Conservation (phyloP, 1,284 basidiomycete species). For the Puccinia novopanici region DNA sequence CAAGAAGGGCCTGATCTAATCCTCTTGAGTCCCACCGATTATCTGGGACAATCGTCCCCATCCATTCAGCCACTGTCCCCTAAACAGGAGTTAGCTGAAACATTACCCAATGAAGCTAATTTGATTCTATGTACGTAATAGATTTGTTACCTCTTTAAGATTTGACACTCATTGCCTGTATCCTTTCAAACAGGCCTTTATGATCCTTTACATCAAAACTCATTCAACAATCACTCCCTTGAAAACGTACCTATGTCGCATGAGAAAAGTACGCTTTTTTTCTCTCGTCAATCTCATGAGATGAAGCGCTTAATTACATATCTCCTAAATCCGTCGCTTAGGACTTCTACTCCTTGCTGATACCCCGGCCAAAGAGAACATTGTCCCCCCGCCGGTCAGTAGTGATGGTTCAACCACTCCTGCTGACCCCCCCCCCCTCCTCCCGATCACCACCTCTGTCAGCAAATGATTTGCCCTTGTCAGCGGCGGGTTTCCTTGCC, state of each 20-base stretch:
- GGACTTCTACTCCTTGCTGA: not conserved
- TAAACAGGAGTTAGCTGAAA: not conserved
- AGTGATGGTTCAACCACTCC: not conserved
- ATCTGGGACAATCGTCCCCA: not conserved
- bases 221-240: not conserved
- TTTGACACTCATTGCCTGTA: not conserved
- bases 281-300: not conserved
- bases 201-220: not conserved
- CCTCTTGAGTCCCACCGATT: not conserved
- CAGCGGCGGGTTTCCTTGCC: not conserved
- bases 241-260: not conserved
- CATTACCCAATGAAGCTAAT: not conserved
- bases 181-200: not conserved
- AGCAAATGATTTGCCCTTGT: not conserved
- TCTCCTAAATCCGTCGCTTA: not conserved
- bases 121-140: not conserved
- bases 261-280: not conserved
- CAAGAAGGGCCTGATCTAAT: not conserved
- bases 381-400: not conserved
- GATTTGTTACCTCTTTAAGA: not conserved
- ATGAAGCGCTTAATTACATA: not conserved
- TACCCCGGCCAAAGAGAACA: not conserved
- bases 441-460: not conserved
- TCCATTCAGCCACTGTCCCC: not conserved
- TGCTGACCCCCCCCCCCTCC: not conserved